These are phyloP conservation scores for Backusella sp. DNA, from an alignment of 192 early-diverging fungal genomes.

Conservation along the genomic window DNA sequence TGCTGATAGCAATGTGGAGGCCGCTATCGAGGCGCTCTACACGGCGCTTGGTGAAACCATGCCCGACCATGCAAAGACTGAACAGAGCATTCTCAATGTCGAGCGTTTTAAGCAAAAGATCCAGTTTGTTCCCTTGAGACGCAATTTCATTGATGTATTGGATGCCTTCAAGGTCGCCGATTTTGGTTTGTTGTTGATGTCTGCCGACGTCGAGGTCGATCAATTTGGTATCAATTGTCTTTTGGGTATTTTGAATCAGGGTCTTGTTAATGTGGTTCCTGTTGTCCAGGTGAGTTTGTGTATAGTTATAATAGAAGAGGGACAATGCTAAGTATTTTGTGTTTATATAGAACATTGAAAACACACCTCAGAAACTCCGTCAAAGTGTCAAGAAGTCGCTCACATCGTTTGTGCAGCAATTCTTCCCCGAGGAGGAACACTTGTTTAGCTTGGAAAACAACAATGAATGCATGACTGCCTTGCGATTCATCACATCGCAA, in stretches of 20 bases:
- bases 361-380: conserved; percentile 59
- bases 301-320: neutral
- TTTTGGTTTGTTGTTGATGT: conserved; percentile 84
- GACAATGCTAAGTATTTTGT: neutral
- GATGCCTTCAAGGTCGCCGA: conserved; percentile 92
- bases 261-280: conserved; percentile 73
- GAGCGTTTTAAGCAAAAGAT: conserved; percentile 90
- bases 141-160: conserved; percentile 83
- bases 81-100: conserved; percentile 42
- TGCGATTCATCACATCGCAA: conserved; percentile 79
- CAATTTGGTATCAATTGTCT: conserved; percentile 86
- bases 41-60: conserved; percentile 40
- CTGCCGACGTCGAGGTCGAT: conserved; percentile 90
- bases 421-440: conserved; percentile 83
- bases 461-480: conserved; percentile 59
- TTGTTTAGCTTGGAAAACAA: conserved; percentile 62
- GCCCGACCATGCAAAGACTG: neutral
- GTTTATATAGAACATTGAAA: conserved; percentile 60
- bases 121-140: conserved; percentile 74
- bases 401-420: conserved; percentile 77
- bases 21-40: conserved; percentile 53
- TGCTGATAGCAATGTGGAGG: conserved; percentile 60
- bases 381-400: conserved; percentile 84
- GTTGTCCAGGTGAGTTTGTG: conserved; percentile 53
- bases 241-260: conserved; percentile 84